Base-by-base conservation (phyloP, 306 rosid species). In the Prunus mira region DNA sequence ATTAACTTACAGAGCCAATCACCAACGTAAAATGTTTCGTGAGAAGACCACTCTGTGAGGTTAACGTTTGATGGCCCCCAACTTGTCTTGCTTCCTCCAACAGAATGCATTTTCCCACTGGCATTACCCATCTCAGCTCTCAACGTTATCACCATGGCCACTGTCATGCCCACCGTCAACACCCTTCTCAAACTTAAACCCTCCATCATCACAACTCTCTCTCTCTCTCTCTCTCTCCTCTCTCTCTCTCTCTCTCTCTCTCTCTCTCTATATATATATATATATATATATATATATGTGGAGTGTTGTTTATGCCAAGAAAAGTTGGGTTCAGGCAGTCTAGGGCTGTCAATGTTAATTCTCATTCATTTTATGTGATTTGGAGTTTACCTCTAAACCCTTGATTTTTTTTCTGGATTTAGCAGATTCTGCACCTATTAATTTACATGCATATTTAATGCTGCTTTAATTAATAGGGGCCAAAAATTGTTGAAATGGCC, bases 21-120 rank as follows among this genome's bases (percentile, higher is more conserved):
- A 18, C 51, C 69, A 66, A 45, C n/a, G 63, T 57, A 34, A 60
- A 77, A 77, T 18, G 19, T 50, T 73, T 69, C 17, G 13, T 45
- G 70, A 57, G 63, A 57, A 6, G 81, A 77, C 81, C 81, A 77
- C 4, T 77, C 52, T 54, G 75, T 69, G 25, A 77, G 64, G 69
- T 77, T 77, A 65, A 77, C 27, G 27, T 30, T 61, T 14, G 81
- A 75, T 56, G 69, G 41, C 41, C 41, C 69, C 81, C 81, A 77
- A 47, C 12, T 77, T 24, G 13, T 47, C 81, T 69, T 69, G 3
- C 18, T 64, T 13, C 81, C 75, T 69, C 81, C 75, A 20, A 77
- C 81, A 22, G 43, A 28, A 58, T 58, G 63, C 12, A 58, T 45
- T n/a, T 60, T 9, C 6, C 28, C 71, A 4, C 68, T 28, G 41